Conservation (phyloP, 2,329 filamentous ascomycete species). For the Aspergillus phoenicis region DNA sequence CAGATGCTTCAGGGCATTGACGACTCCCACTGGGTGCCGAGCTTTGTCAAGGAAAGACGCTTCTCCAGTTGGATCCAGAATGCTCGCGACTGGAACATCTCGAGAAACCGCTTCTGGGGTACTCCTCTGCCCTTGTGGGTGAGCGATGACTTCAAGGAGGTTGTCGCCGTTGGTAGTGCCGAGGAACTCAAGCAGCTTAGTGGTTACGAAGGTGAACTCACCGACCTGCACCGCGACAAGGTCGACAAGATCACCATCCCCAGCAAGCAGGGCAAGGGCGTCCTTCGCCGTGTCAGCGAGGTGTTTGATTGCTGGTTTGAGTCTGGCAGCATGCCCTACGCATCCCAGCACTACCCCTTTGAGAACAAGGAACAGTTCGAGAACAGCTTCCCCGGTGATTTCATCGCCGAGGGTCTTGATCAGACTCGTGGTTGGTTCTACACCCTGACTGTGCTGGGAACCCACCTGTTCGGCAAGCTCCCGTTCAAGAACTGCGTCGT, state of each 20-base stretch:
- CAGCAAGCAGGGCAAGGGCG: conserved; percentile 81
- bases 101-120: conserved; percentile 92
- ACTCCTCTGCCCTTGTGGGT: conserved; percentile 91
- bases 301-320: conserved; percentile 98
- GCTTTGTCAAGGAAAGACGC: conserved; percentile 84
- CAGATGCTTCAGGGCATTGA: conserved; percentile 91
- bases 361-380: conserved; percentile 82
- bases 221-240: conserved; percentile 87
- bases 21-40: conserved; percentile 87
- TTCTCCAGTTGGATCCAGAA: conserved; percentile 91
- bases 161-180: conserved; percentile 82
- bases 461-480: conserved; percentile 78
- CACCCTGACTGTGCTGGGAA: conserved; percentile 83
- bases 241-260: conserved; percentile 94
- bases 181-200: conserved; percentile 82
- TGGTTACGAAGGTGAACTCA: conserved; percentile 80
- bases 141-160: conserved; percentile 83
- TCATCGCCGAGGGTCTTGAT: conserved; percentile 90
- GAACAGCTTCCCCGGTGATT: conserved; percentile 83
- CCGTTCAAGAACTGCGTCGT: conserved; percentile 97
- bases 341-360: conserved; percentile 88
- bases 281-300: conserved; percentile 77
- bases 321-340: conserved; percentile 93
- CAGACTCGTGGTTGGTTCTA: conserved; percentile 98
- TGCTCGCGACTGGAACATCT: conserved; percentile 94